A percentile compares a stretch with the other conserved stretches of the same genome.
phyloP scores from a whole-genome alignment of 2,329 filamentous ascomycete species.

The Colletotrichum ledebouriae region DNA sequence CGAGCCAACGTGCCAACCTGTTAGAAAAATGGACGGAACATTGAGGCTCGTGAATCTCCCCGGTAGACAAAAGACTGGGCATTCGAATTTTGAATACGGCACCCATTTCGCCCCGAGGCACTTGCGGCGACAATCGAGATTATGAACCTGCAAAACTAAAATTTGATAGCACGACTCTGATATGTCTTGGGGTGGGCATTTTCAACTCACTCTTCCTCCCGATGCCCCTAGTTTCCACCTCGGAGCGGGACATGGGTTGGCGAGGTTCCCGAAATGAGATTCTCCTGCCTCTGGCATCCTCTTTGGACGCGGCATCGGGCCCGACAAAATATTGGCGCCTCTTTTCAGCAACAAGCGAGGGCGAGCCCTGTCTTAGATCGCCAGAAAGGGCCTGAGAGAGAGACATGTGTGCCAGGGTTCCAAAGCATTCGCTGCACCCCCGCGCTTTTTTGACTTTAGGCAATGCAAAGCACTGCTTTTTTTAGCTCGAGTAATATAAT shows the following conservation, averaged over 20 bases:
- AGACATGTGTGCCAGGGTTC: slow-evolving; percentile 27
- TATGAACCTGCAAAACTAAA: slow-evolving; percentile 26
- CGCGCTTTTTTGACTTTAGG: too few relatives aligned
- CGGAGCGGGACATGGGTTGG: slow-evolving; percentile 28
- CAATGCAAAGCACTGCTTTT: too few relatives aligned
- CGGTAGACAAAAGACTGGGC: neutral
- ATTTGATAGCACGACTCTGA: slow-evolving; percentile 31
- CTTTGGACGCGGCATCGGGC: slow-evolving; percentile 2
- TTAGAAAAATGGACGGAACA: slow-evolving; percentile 9
- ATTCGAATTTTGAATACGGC: neutral
- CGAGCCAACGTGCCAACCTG: slow-evolving; percentile 28
- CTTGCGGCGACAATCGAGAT: slow-evolving; percentile 34
- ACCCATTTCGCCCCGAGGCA: slow-evolving; percentile 16
- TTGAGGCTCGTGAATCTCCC: slow-evolving; percentile 6
- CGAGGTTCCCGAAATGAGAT: slow-evolving; percentile 40
- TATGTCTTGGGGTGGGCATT: slow-evolving; percentile 27
- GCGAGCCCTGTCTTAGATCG: slow-evolving; percentile 26
- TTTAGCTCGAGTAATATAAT: too few relatives aligned
- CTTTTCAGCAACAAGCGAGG: neutral
- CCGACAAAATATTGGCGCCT: slow-evolving; percentile 21
- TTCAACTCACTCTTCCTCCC: slow-evolving; percentile 34
- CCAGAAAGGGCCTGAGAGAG: neutral
- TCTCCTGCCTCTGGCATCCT: too few relatives aligned
- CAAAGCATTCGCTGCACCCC: too few relatives aligned
- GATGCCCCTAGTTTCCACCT: slow-evolving; percentile 30